Percentiles rank a stretch among this genome's conserved stretches.
Conservation (phyloP, 139 green algal genomes). For the Microglena sp. region DNA sequence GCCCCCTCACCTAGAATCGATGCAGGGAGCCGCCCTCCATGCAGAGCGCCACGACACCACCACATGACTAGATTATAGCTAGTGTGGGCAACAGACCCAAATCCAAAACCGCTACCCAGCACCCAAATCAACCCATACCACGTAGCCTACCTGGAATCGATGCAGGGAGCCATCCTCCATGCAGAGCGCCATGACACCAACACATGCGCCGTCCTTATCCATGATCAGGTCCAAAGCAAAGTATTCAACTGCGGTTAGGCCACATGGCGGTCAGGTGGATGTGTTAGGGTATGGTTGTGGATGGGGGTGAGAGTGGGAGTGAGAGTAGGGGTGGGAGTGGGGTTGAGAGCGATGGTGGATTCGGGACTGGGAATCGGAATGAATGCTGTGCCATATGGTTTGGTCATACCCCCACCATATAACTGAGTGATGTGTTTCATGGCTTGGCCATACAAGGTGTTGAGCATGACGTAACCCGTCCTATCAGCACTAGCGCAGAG, state of each 20-base stretch:
- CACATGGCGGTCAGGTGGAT: too few relatives aligned
- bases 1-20: too few relatives aligned
- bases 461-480: slow-evolving; percentile 98
- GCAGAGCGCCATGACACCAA: slow-evolving; percentile 87
- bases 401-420: slow-evolving; percentile 68
- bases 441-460: slow-evolving; percentile 92
- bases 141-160: slow-evolving; percentile 77
- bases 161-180: slow-evolving; percentile 97
- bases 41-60: slow-evolving; percentile 83
- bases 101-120: too few relatives aligned
- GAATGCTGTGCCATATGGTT: too few relatives aligned
- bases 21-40: slow-evolving; percentile 26
- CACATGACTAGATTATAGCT: too few relatives aligned
- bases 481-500: slow-evolving; percentile 87
- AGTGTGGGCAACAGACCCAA: too few relatives aligned
- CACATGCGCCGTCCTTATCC: slow-evolving; percentile 73
- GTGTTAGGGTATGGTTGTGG: too few relatives aligned
- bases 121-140: background rate
- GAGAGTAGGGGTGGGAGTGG: too few relatives aligned
- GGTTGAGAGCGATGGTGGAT: too few relatives aligned
- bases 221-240: slow-evolving; percentile 98
- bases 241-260: slow-evolving; percentile 82
- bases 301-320: too few relatives aligned
- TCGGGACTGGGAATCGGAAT: too few relatives aligned
- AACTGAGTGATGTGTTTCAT: slow-evolving; percentile 97